phyloP scores from a whole-genome alignment of 306 rosid species.

The Dryas drummondii region DNA sequence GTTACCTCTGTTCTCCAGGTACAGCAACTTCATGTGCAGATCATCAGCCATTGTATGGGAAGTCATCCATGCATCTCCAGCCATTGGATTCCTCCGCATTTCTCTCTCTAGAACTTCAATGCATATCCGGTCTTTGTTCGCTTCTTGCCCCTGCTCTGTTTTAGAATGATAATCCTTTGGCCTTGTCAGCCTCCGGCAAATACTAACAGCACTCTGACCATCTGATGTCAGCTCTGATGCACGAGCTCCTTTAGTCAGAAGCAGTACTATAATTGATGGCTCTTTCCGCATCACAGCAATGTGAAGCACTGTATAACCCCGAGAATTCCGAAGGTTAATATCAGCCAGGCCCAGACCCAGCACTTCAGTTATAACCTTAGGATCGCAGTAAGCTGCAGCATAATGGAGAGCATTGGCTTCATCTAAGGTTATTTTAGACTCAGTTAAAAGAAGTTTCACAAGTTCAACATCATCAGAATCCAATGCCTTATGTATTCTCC shows the following conservation, averaged over 20 bases:
- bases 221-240: constrained; percentile 43
- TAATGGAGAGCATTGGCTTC: constrained; percentile 52
- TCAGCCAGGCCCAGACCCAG: constrained; percentile 40
- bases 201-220: constrained; percentile 48
- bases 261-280: constrained; percentile 45
- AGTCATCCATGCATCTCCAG: constrained; percentile 27
- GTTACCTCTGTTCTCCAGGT: constrained; percentile 56
- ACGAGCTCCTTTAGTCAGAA: constrained; percentile 43
- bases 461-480: constrained; percentile 53
- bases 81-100: constrained; percentile 41
- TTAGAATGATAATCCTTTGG: constrained; percentile 49
- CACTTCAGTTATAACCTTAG: constrained; percentile 47
- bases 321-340: constrained; percentile 44
- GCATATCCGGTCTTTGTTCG: constrained; percentile 47
- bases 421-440: constrained; percentile 40
- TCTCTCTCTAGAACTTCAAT: constrained; percentile 54
- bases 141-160: constrained; percentile 41
- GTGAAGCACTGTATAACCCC: constrained; percentile 49
- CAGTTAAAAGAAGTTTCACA: constrained; percentile 42
- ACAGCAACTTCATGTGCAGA: constrained; percentile 43
- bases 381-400: constrained; percentile 51
- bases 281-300: constrained; percentile 54
- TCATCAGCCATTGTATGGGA: constrained; percentile 43
- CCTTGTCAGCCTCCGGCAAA: constrained; percentile 49
- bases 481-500: constrained; percentile 43